A percentile compares a stretch with the other conserved stretches of the same genome.
phyloP scores from a whole-genome alignment of 192 early-diverging fungal genomes.

The Lobulomyces angularis region DNA sequence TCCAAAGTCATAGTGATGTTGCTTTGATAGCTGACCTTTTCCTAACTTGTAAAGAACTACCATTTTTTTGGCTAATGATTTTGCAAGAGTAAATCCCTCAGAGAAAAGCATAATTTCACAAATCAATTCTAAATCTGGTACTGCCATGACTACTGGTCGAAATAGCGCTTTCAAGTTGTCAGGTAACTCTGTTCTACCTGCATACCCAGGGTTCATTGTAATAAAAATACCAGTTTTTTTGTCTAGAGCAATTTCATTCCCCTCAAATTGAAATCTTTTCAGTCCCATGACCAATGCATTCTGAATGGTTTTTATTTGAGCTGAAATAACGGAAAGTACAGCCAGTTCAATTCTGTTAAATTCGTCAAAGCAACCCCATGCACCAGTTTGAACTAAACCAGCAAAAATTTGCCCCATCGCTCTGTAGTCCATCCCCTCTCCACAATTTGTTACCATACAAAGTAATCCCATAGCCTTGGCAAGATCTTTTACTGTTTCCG shows the following conservation, averaged over 20 bases:
- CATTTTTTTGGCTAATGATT: constrained; percentile 60
- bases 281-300: constrained; percentile 40
- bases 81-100: constrained; percentile 60
- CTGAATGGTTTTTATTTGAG: constrained; percentile 49
- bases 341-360: constrained; percentile 51
- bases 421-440: constrained; percentile 50
- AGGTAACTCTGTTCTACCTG: constrained; percentile 45
- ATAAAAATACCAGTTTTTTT: constrained; percentile 45
- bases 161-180: constrained; percentile 54
- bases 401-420: constrained; percentile 54
- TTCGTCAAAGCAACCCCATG: constrained; percentile 55
- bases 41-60: constrained; percentile 48
- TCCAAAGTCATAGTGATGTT: constrained; percentile 53
- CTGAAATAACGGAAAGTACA: constrained; percentile 48
- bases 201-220: constrained; percentile 53
- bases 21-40: constrained; percentile 47
- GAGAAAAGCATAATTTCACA: constrained; percentile 60
- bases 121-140: constrained; percentile 48
- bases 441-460: constrained; percentile 52
- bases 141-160: constrained; percentile 47
- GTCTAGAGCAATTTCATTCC: constrained; percentile 44
- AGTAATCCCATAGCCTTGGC: constrained; percentile 45
- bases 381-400: constrained; percentile 47
- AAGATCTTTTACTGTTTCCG: constrained; percentile 51
- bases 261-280: constrained; percentile 46